phyloP scores from a whole-genome alignment of 768 basidiomycete genomes.

The Hericium rajendrae region DNA sequence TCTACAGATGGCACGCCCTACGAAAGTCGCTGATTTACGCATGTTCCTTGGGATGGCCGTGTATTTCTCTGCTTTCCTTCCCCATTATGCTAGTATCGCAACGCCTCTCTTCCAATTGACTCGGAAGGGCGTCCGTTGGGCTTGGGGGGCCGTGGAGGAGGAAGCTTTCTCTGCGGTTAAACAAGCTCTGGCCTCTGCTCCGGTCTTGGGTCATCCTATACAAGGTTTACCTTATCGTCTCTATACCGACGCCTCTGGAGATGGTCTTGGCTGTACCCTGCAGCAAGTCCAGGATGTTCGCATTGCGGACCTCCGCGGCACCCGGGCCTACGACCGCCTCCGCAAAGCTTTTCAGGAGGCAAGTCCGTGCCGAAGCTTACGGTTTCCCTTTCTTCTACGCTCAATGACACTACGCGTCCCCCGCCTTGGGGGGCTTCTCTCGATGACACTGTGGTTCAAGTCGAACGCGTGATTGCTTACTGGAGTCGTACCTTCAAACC shows the following conservation, averaged over 20 bases:
- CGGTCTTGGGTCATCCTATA: constrained; percentile 23
- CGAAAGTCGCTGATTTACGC: constrained; percentile 12
- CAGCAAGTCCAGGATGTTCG: constrained; percentile 16
- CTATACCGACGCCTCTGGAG: too few species aligned
- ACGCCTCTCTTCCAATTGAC: constrained; percentile 25
- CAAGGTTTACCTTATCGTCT: constrained; percentile 22
- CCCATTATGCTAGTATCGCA: constrained; percentile 25
- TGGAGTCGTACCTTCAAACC: constrained; percentile 15
- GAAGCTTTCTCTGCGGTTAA: constrained; percentile 23
- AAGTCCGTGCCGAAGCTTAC: too few species aligned
- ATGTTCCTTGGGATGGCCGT: constrained; percentile 28
- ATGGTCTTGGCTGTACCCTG: constrained; percentile 15
- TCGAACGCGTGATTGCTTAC: constrained; percentile 16
- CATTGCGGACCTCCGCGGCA: constrained; percentile 14
- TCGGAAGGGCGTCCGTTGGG: too few species aligned
- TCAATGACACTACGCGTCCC: not conserved
- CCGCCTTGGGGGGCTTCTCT: not conserved
- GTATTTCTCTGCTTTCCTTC: constrained; percentile 28
- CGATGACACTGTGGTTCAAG: constrained; percentile 9
- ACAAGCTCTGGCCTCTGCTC: constrained; percentile 21
- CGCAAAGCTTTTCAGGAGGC: not conserved
- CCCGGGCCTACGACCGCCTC: constrained; percentile 12
- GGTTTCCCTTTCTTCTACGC: too few species aligned
- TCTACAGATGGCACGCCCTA: constrained; percentile 14
- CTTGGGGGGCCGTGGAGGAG: constrained; percentile 16